Base-by-base conservation (phyloP, 2,329 filamentous ascomycete species). In the Shiraia bambusicola region DNA sequence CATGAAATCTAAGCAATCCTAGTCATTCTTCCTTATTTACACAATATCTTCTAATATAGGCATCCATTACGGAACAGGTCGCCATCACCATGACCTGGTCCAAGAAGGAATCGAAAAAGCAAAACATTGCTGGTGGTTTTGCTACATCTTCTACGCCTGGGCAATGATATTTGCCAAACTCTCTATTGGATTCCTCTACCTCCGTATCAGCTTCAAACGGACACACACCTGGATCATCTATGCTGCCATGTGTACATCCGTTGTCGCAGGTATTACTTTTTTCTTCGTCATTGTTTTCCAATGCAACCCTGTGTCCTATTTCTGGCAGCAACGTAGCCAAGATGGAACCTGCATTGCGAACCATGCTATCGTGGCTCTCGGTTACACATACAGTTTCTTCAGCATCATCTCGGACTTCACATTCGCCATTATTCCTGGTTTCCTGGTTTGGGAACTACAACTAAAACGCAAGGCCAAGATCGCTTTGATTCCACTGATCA, bases 221-320 rank as follows among this genome's bases (percentile, higher is more conserved):
- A 19, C 63, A 1, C 63, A 67, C 40, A 52, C 55, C 24, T 65
- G 52, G 52, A 66, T 72, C 42, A 67, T 75, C 42, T 67, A 65
- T 39, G 24, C 54, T 2, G 65, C 71, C 24, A 72, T 72, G 52
- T 28, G 49, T n/a, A 47, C 64, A 5, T 63, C 64, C 2, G 50
- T 61, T 7, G 38, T 66, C 5, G 74, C 72, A 52, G 63, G 65
- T 19, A 40, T 56, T 9, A 50, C 61, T 22, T 71, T 70, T 50
- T 74, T 76, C 61, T 72, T 77, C 50, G 58, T 77, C 41, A 69
- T 73, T 13, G 46, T 75, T 0, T 73, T 80, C 37, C 77, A 79
- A 48, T 80, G 77, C 62, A 58, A 58, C 1, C 77, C 78, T 0
- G 52, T 74, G 1, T 69, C 66, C 1, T 75, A 70, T 49, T 79